A percentile compares a stretch with the other conserved stretches of the same genome.
Evolutionary conservation across 495 filamentous ascomycete species (phyloP).

Genomic region (Annulohypoxylon bovei): DNA sequence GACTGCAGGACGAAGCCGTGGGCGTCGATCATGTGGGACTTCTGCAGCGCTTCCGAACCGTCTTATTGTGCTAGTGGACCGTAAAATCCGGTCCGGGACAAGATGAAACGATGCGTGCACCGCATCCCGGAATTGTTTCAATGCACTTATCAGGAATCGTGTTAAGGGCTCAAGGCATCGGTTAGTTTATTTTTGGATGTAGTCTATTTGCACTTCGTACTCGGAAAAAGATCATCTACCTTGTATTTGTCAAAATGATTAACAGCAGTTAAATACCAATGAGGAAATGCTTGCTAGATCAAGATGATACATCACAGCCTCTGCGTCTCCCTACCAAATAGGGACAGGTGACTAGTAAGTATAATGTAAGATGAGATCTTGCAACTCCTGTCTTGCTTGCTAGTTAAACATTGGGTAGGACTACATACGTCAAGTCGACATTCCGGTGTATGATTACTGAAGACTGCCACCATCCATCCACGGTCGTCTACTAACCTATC

Average conservation of each 20-base stretch:
- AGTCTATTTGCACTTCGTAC: background rate
- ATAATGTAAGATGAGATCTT: constrained; percentile 3
- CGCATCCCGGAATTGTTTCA: constrained; percentile 42
- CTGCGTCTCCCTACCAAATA: background rate
- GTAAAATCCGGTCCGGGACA: constrained; percentile 37
- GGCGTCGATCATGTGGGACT: constrained; percentile 32
- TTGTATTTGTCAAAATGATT: constrained; percentile 5
- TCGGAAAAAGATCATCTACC: background rate
- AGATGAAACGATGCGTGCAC: constrained; percentile 41
- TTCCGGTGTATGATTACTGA: constrained; percentile 13
- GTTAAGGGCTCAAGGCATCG: background rate
- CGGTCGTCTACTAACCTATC: constrained; percentile 1
- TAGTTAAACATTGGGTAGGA: constrained; percentile 21
- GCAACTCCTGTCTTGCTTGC: constrained; percentile 18
- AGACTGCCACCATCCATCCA: background rate
- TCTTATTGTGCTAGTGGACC: constrained; percentile 38
- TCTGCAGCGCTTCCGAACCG: constrained; percentile 38
- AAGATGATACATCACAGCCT: background rate
- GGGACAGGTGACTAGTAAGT: background rate
- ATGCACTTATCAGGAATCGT: constrained; percentile 25
- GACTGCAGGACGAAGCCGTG: constrained; percentile 8
- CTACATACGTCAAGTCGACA: constrained; percentile 33
- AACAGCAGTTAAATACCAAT: background rate
- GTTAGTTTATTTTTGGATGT: background rate
- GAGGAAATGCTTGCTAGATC: background rate